Evolutionary conservation across 768 basidiomycete species (phyloP).

Genomic region (Boletus sp.): DNA sequence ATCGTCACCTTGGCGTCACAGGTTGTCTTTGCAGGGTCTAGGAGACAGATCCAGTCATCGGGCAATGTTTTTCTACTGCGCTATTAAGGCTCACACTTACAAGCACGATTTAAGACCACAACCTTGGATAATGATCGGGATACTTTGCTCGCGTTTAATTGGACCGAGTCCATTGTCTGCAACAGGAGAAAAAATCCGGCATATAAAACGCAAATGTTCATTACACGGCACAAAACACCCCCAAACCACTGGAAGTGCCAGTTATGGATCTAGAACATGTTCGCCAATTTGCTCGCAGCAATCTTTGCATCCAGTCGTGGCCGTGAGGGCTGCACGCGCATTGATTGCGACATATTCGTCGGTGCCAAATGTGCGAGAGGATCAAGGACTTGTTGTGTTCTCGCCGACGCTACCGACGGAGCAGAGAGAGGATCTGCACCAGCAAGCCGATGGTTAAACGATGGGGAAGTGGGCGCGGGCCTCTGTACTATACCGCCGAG

Average conservation of each 20-base stretch:
- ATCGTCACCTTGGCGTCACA: too few relatives aligned
- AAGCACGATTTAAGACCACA: neutral
- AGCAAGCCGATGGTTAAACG: conserved; percentile 19
- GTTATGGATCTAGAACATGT: conserved; percentile 62
- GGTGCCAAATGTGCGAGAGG: conserved; percentile 62
- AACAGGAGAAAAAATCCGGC: conserved; percentile 17
- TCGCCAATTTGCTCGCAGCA: conserved; percentile 86
- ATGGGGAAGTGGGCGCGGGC: neutral
- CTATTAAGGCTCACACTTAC: neutral
- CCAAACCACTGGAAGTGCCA: neutral
- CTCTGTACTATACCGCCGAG: conserved; percentile 11
- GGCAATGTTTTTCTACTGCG: neutral
- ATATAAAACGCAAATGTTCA: conserved; percentile 10
- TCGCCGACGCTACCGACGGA: conserved; percentile 5
- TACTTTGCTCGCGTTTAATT: neutral
- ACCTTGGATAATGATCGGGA: neutral
- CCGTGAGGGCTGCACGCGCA: conserved; percentile 68
- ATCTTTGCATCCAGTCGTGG: conserved; percentile 79
- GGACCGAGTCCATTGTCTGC: conserved; percentile 5
- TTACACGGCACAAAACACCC: conserved; percentile 3
- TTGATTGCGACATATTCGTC: conserved; percentile 67
- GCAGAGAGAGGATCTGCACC: conserved; percentile 12
- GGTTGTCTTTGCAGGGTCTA: too few relatives aligned
- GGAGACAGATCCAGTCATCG: neutral
- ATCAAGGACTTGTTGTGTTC: conserved; percentile 42